Percentiles rank a stretch among this genome's conserved stretches.
phyloP scores from a whole-genome alignment of 2,329 filamentous ascomycete genomes.

The Alternaria consortialis region DNA sequence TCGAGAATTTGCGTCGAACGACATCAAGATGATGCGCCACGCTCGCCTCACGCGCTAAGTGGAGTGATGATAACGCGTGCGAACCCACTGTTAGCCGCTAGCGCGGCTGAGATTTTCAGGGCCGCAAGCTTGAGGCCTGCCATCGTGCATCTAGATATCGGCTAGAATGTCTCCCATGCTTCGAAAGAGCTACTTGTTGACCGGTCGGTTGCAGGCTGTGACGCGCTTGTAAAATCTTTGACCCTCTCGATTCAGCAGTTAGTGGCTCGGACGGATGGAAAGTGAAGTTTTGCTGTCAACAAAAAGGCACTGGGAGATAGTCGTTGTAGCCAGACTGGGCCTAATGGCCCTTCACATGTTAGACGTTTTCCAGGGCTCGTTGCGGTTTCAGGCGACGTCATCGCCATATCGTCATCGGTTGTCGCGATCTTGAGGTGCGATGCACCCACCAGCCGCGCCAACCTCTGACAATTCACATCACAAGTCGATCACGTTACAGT shows the following conservation, averaged over 20 bases:
- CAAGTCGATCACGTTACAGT: not conserved
- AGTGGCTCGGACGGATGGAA: constrained; percentile 10
- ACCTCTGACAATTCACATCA: not conserved
- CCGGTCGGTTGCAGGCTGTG: not conserved
- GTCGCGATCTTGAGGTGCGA: not conserved
- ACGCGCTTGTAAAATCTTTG: not conserved
- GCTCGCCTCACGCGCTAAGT: constrained; percentile 28
- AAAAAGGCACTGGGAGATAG: not conserved
- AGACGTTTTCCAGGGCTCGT: not conserved
- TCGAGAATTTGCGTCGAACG: constrained; percentile 28
- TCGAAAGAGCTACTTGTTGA: not conserved
- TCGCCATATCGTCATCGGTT: constrained; percentile 5
- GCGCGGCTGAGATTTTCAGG: constrained; percentile 36
- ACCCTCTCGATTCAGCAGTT: not conserved
- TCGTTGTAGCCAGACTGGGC: not conserved
- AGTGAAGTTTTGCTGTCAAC: not conserved
- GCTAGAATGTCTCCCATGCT: not conserved
- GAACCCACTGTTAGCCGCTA: constrained; percentile 37
- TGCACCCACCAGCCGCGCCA: not conserved
- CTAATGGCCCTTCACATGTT: constrained; percentile 7
- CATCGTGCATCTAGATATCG: not conserved
- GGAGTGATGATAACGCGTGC: constrained; percentile 34
- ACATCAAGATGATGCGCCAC: constrained; percentile 34
- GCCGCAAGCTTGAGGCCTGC: constrained; percentile 17
- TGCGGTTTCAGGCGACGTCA: not conserved